Percentiles rank a stretch among this genome's conserved stretches.
Conservation (phyloP, 2,329 filamentous ascomycete genomes). For the Hypoxylon sp. region DNA sequence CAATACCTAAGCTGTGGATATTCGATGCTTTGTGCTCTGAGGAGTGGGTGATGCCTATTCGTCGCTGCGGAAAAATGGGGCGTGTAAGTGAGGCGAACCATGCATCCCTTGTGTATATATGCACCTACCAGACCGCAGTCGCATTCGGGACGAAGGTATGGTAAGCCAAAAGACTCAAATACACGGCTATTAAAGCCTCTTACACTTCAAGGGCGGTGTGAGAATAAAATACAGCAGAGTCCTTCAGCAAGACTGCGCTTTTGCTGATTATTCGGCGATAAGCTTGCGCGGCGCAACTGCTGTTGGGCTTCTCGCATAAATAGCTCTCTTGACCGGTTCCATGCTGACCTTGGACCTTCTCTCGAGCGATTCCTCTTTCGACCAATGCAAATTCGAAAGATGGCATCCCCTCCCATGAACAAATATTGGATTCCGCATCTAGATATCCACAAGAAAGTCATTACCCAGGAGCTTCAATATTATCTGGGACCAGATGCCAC, state of each 20-base stretch:
- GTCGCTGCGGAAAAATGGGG: conserved; percentile 46
- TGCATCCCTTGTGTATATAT: conserved; percentile 42
- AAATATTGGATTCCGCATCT: conserved; percentile 72
- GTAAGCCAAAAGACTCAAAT: conserved; percentile 41
- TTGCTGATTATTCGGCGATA: conserved; percentile 33
- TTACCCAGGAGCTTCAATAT: conserved; percentile 69
- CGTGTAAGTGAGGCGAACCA: conserved; percentile 52
- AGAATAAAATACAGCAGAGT: conserved; percentile 34
- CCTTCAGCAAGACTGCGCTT: conserved; percentile 19
- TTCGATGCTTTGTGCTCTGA: conserved; percentile 30
- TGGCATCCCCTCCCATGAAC: conserved; percentile 62
- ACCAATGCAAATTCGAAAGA: conserved; percentile 43
- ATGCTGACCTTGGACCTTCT: conserved; percentile 37
- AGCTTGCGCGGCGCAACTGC: conserved; percentile 33
- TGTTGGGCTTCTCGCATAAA: conserved; percentile 39
- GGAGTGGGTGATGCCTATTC: conserved; percentile 36
- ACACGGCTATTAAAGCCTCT: conserved; percentile 44
- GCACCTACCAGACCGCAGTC: conserved; percentile 43
- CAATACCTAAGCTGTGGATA: conserved; percentile 34
- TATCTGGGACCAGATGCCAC: conserved; percentile 71
- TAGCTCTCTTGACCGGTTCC: conserved; percentile 35
- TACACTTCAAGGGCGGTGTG: conserved; percentile 41
- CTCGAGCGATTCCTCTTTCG: conserved; percentile 30
- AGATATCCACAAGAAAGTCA: conserved; percentile 72
- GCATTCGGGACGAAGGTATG: conserved; percentile 47